Evolutionary conservation across 805 yeast genomes (phyloP).

Genomic region (Komagataella phaffii): DNA sequence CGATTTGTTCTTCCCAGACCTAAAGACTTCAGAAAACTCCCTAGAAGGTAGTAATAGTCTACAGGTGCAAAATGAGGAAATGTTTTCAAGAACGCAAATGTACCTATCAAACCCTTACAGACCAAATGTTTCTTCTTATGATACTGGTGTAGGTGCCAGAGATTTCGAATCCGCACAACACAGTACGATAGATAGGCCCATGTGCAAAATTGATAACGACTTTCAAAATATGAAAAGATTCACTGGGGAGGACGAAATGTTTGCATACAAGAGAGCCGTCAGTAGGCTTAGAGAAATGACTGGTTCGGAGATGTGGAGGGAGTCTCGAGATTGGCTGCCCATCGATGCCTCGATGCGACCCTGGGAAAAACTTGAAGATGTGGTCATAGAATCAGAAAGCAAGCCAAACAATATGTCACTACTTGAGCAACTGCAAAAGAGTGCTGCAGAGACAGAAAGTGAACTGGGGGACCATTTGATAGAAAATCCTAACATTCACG

Average conservation of each 20-base stretch:
- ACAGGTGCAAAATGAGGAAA: conserved; percentile 49
- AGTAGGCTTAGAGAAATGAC: conserved; percentile 37
- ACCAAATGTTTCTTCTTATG: conserved; percentile 55
- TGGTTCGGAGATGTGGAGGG: conserved; percentile 29
- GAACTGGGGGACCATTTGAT: not conserved
- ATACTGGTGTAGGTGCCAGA: conserved; percentile 22
- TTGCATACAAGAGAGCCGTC: conserved; percentile 61
- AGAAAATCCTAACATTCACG: conserved; percentile 1
- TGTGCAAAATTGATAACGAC: conserved; percentile 15
- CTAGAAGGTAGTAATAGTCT: conserved; percentile 1
- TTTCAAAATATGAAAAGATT: conserved; percentile 39
- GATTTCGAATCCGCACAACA: conserved; percentile 11
- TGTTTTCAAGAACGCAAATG: conserved; percentile 50
- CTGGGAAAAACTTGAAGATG: conserved; percentile 28
- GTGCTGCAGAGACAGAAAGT: conserved; percentile 4
- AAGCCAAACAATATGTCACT: not conserved
- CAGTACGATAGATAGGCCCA: conserved; percentile 7
- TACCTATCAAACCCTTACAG: conserved; percentile 53
- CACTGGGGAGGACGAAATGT: conserved; percentile 68
- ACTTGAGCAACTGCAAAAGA: conserved; percentile 1
- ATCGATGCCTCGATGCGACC: conserved; percentile 36
- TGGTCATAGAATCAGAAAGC: not conserved
- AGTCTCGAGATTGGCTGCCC: conserved; percentile 39
- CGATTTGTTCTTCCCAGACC: conserved; percentile 50
- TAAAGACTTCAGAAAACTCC: conserved; percentile 4